These are phyloP conservation scores for Cantharellus anzutake DNA, from an alignment of 768 basidiomycete species.

Conservation along the genomic window DNA sequence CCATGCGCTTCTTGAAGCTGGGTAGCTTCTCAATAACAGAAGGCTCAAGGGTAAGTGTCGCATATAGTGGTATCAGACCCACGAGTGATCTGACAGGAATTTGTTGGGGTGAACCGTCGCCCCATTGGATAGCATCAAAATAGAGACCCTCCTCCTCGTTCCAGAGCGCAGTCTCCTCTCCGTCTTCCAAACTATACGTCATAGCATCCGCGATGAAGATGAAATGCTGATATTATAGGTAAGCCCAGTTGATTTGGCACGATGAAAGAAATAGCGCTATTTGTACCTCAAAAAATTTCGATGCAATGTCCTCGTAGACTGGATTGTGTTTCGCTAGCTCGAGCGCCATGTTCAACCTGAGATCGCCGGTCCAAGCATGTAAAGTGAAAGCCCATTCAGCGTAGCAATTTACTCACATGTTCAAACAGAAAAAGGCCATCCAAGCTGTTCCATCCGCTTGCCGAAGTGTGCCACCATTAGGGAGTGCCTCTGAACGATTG, in stretches of 20 bases:
- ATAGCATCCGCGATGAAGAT: slow-evolving; percentile 98
- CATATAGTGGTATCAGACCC: slow-evolving; percentile 94
- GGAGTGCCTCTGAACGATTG: slow-evolving; percentile 92
- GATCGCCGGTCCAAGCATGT: slow-evolving; percentile 3
- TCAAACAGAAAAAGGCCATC: slow-evolving; percentile 99
- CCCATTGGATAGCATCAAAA: slow-evolving; percentile 91
- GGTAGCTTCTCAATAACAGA: slow-evolving; percentile 77
- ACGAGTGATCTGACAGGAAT: slow-evolving; percentile 88
- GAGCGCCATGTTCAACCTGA: slow-evolving; percentile 87
- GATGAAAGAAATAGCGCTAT: neutral
- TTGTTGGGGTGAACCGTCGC: slow-evolving; percentile 64
- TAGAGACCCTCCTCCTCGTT: slow-evolving; percentile 96
- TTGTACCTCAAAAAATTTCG: slow-evolving; percentile 80
- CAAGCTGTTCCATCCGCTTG: slow-evolving; percentile 98
- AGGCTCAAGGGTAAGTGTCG: slow-evolving; percentile 85
- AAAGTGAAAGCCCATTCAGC: neutral
- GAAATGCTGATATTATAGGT: slow-evolving; percentile 47
- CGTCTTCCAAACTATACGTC: slow-evolving; percentile 65
- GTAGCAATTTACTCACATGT: slow-evolving; percentile 42
- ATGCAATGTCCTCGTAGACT: slow-evolving; percentile 97
- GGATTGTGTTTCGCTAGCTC: slow-evolving; percentile 95
- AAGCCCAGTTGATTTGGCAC: neutral
- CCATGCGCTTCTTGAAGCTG: slow-evolving; percentile 96
- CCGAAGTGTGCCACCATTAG: slow-evolving; percentile 82
- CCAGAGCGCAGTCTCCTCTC: slow-evolving; percentile 72